Evolutionary conservation across 176 grass and related monocot genomes (phyloP).

Genomic region (Dactylis glomerata): DNA sequence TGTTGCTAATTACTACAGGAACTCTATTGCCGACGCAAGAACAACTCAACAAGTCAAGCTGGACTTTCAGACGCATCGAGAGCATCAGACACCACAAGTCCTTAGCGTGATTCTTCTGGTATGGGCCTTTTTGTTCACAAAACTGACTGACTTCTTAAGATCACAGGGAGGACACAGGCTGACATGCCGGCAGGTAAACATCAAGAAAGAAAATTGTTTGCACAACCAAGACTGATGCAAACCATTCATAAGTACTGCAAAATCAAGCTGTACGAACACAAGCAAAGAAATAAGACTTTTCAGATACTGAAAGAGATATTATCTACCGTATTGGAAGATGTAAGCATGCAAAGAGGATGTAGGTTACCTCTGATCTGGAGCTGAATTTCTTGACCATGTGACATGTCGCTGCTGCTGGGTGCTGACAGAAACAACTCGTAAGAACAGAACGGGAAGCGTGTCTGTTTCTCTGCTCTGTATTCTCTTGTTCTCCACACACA

Average conservation of each 20-base stretch:
- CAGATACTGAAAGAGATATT: not conserved
- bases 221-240: not conserved
- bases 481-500: not conserved
- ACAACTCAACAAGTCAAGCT: not conserved
- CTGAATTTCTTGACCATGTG: slow-evolving; percentile 47
- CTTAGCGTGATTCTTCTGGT: not conserved
- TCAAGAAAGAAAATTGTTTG: not conserved
- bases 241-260: not conserved
- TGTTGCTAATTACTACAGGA: not conserved
- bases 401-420: slow-evolving; percentile 19
- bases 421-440: slow-evolving; percentile 9
- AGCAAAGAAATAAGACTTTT: not conserved
- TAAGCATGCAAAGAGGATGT: not conserved
- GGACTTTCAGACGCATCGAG: not conserved
- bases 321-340: not conserved
- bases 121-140: not conserved
- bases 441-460: not conserved
- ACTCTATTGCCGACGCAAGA: not conserved
- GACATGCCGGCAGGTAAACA: not conserved
- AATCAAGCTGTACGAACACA: not conserved
- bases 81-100: not conserved
- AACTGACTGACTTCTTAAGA: not conserved
- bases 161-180: not conserved
- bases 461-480: not conserved
- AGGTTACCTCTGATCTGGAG: slow-evolving; percentile 48